Percentiles rank a stretch among this genome's conserved stretches.
Evolutionary conservation across 1,139 yeast species (phyloP).

Genomic region (Yamadazyma triangularis): DNA sequence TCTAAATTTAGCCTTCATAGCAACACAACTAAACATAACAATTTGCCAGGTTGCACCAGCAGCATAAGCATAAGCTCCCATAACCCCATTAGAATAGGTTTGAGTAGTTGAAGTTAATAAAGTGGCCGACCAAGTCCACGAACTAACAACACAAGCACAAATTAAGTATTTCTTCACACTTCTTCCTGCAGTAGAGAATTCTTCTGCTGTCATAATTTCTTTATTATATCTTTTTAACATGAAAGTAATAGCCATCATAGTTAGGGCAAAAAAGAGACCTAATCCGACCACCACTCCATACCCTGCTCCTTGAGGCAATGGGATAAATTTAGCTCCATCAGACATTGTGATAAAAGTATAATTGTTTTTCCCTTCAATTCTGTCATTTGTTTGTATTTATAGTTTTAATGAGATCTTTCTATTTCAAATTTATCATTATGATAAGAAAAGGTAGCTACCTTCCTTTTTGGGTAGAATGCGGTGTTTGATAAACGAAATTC

Average conservation of each 20-base stretch:
- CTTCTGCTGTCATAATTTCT: slow-evolving; percentile 85
- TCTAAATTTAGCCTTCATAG: slow-evolving; percentile 51
- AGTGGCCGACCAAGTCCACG: slow-evolving; percentile 96
- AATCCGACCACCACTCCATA: slow-evolving; percentile 87
- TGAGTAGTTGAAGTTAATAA: slow-evolving; percentile 70
- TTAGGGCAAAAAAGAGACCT: slow-evolving; percentile 74
- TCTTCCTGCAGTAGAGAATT: slow-evolving; percentile 85
- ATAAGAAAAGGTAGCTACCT: no score
- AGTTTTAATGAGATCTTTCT: no score
- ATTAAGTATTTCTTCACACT: slow-evolving; percentile 77
- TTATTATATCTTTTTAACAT: slow-evolving; percentile 69
- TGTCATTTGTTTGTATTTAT: no score
- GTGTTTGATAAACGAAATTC: no score
- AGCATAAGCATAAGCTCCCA: slow-evolving; percentile 47
- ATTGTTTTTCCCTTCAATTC: no score
- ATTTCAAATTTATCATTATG: no score
- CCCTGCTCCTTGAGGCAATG: slow-evolving; percentile 68
- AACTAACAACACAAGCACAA: slow-evolving; percentile 81
- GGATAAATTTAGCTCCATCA: slow-evolving; percentile 9
- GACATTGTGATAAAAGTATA: no score
- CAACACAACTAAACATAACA: slow-evolving; percentile 47
- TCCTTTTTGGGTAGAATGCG: no score
- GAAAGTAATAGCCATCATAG: slow-evolving; percentile 73
- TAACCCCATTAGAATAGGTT: slow-evolving; percentile 71
- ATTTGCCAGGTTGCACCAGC: slow-evolving; percentile 57